Evolutionary conservation across 768 basidiomycete species (phyloP), one percentile per base, ranked within the genome.

Genomic region (Termitomyces sp.): DNA sequence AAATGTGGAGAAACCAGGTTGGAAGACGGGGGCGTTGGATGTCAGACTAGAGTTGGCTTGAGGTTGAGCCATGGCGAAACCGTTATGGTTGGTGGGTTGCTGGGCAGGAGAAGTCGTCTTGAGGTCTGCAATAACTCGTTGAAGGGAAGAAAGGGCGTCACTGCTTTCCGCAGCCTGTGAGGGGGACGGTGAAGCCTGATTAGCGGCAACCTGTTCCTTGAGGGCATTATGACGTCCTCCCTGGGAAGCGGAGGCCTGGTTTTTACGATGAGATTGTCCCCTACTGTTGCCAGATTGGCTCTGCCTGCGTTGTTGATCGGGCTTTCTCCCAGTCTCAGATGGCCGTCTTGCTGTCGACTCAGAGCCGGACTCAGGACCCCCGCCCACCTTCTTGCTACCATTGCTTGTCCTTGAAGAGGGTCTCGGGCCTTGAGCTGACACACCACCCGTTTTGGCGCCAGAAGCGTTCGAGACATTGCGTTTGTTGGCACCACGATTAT

Each of bases 71-170:
- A 81, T 77, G 42, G 79, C 73, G 55, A 70, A 61, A 65, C 70
- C 58, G 76, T 72, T 76, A 41, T 68, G 58, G 71, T 72, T 64
- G 71, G 70, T 62, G 70, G 80, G 64, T 37, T 71, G 70, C 55
- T 74, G 81, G 50, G 82, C 76, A 48, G 89, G 84, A 51, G 90
- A 85, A 2, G 91, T 80, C 17, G 88, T 87, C 78, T 93, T 96
- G 60, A 97, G 77, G 70, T 98, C 94, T 54, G 90, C 90, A 62
- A 98, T 98, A 69, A 97, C 88, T 55, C 91, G 84, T 66, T 98
- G 93, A 51, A 98, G 82, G 28, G 90, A 92, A 57, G 88, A 88
- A 56, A 93, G 76, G 17, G 88, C 90, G 67, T 88, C 87, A 66
- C 88, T 90, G 21, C 82, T 80, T 61, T 90, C 87, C 35, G 76